phyloP scores from a whole-genome alignment of 805 yeast species.

The Pichia kluyveri region DNA sequence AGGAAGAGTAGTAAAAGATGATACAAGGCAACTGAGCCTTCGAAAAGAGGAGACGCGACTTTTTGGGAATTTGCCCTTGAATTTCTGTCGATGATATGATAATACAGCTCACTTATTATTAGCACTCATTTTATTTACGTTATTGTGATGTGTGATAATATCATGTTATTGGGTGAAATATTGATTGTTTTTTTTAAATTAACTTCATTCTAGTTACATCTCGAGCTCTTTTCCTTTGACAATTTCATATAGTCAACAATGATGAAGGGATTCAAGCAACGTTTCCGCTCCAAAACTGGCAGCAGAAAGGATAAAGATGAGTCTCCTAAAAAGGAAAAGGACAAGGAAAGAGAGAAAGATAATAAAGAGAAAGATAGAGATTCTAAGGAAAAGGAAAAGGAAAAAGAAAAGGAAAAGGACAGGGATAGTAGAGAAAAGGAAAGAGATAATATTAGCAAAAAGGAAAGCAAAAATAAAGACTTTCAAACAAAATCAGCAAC shows the following conservation, averaged over 20 bases:
- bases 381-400: slow-evolving; percentile 24
- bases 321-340: slow-evolving; percentile 9
- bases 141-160: no score
- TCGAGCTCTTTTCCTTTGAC: background rate
- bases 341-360: background rate
- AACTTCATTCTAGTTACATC: background rate
- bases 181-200: background rate
- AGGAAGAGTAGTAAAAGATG: no score
- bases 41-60: slow-evolving; percentile 25
- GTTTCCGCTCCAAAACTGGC: slow-evolving; percentile 31
- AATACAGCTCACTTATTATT: no score
- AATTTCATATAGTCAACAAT: slow-evolving; percentile 28
- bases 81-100: no score
- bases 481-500: background rate
- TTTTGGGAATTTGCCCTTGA: no score
- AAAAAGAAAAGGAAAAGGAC: slow-evolving; percentile 27
- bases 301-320: slow-evolving; percentile 14
- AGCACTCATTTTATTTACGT: no score
- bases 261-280: slow-evolving; percentile 70
- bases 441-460: slow-evolving; percentile 9
- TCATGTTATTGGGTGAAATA: background rate
- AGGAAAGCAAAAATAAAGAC: slow-evolving; percentile 9
- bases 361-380: slow-evolving; percentile 20
- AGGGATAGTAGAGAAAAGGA: slow-evolving; percentile 14
- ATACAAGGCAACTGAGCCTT: no score